A percentile compares a stretch with the other conserved stretches of the same genome.
Conservation (phyloP, 2,329 filamentous ascomycete genomes). For the Sporothrix brunneoviolacea region DNA sequence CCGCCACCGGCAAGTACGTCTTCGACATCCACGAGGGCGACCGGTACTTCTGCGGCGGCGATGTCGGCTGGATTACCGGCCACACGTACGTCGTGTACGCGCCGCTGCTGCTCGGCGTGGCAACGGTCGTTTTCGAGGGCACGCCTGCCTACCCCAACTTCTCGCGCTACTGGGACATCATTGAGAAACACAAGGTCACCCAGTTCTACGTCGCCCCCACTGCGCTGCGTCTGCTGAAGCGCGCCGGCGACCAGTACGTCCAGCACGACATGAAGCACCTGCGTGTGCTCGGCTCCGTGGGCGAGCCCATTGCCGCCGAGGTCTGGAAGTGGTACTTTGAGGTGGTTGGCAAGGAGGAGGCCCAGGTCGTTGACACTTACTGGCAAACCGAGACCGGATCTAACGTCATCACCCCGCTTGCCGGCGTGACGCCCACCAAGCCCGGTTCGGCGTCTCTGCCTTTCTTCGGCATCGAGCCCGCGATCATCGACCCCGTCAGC, state of each 20-base stretch:
- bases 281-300: slow-evolving; percentile 86
- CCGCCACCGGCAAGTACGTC: slow-evolving; percentile 93
- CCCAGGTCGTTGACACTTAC: slow-evolving; percentile 95
- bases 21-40: slow-evolving; percentile 96
- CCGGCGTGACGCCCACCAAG: slow-evolving; percentile 91
- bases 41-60: slow-evolving; percentile 93
- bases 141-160: slow-evolving; percentile 97
- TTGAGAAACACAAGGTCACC: slow-evolving; percentile 88
- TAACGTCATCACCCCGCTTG: slow-evolving; percentile 89
- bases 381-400: slow-evolving; percentile 99
- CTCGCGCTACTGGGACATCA: slow-evolving; percentile 97
- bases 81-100: slow-evolving; percentile 98
- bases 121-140: slow-evolving; percentile 95
- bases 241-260: slow-evolving; percentile 88
- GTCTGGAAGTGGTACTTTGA: slow-evolving; percentile 99
- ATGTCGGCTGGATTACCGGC: slow-evolving; percentile 98
- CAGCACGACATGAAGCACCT: slow-evolving; percentile 84
- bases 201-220: slow-evolving; percentile 99
- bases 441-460: slow-evolving; percentile 91
- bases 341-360: slow-evolving; percentile 84
- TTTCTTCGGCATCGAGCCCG: slow-evolving; percentile 97
- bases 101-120: slow-evolving; percentile 82
- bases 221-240: slow-evolving; percentile 86
- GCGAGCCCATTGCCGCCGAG: slow-evolving; percentile 94
- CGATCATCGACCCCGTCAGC: slow-evolving; percentile 93